Conservation (phyloP, 1,284 basidiomycete species). For the Inonotus obliquus region DNA sequence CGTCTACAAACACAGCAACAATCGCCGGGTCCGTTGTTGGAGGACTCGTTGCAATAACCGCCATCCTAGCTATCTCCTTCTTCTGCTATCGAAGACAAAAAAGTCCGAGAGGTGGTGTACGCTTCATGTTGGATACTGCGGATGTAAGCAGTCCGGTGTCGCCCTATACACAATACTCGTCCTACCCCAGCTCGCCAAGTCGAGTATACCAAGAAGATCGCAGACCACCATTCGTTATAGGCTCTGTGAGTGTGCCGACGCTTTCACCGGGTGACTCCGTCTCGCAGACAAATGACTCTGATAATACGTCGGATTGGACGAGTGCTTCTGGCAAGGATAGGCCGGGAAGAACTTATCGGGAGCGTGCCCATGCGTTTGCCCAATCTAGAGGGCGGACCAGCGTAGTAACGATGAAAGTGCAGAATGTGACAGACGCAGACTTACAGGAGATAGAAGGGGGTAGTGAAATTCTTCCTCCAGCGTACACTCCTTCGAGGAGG, state of each 20-base stretch:
- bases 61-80: neutral
- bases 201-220: neutral
- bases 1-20: neutral
- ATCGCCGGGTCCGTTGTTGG: conserved; percentile 1
- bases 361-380: neutral
- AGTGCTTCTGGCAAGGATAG: neutral
- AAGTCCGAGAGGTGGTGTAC: neutral
- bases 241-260: neutral
- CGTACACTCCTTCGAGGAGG: neutral
- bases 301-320: neutral
- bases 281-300: neutral
- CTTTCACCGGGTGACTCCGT: neutral
- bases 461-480: neutral
- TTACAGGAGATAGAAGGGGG: neutral
- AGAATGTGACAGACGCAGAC: neutral
- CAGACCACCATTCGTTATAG: neutral
- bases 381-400: neutral
- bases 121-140: neutral
- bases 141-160: neutral
- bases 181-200: neutral
- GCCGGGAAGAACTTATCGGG: neutral
- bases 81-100: neutral
- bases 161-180: neutral
- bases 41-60: conserved; percentile 5
- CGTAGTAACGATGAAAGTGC: neutral